Percentiles rank a stretch among this genome's conserved stretches.
Conservation (phyloP, 148 eudicot species). For the Amaranthus hypochondriacus region DNA sequence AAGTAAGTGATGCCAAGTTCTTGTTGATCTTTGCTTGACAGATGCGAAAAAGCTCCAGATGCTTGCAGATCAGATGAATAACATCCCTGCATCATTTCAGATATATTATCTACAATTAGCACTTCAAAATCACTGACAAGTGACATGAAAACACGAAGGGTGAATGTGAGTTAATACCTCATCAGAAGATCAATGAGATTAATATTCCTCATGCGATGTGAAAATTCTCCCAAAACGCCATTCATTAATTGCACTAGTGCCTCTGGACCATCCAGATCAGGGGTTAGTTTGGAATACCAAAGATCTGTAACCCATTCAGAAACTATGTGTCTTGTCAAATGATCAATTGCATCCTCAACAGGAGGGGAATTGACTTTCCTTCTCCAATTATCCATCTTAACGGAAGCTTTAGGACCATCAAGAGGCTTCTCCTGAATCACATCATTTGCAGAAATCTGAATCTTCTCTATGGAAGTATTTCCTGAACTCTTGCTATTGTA, state of each 20-base stretch:
- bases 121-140: background rate
- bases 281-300: constrained; percentile 87
- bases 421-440: constrained; percentile 37
- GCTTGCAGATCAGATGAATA: constrained; percentile 58
- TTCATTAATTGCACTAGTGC: constrained; percentile 79
- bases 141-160: constrained; percentile 13
- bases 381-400: constrained; percentile 70
- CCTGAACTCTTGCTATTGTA: constrained; percentile 57
- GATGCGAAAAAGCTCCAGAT: constrained; percentile 78
- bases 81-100: constrained; percentile 64
- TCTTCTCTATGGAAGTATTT: constrained; percentile 34
- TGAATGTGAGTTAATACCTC: constrained; percentile 42
- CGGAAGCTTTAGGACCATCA: constrained; percentile 35
- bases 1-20: constrained; percentile 42
- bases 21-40: constrained; percentile 66
- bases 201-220: constrained; percentile 69
- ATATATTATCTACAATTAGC: background rate
- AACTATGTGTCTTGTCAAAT: constrained; percentile 75
- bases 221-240: constrained; percentile 80
- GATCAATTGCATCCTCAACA: constrained; percentile 90
- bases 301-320: constrained; percentile 98
- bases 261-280: constrained; percentile 92
- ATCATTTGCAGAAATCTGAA: constrained; percentile 29
- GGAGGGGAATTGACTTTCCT: constrained; percentile 76
- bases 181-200: constrained; percentile 89